A percentile compares a stretch with the other conserved stretches of the same genome.
These are phyloP conservation scores for Boletus vinaceobasis DNA, from an alignment of 768 basidiomycete genomes.

Conservation along the genomic window DNA sequence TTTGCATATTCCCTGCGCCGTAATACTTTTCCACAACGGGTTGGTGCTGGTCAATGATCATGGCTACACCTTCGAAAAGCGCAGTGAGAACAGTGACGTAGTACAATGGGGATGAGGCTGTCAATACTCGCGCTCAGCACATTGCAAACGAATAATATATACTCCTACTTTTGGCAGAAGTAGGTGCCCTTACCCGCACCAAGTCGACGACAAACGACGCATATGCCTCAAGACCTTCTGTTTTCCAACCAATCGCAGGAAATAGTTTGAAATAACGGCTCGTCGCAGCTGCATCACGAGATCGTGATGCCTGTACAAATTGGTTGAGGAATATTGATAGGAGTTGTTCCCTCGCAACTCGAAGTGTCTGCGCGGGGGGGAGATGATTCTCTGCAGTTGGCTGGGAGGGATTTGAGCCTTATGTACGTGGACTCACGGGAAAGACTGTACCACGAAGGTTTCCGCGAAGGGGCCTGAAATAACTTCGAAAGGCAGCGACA, in stretches of 20 bases:
- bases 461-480: conserved; percentile 84
- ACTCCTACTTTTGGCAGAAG: conserved; percentile 74
- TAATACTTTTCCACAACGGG: conserved; percentile 99
- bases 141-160: conserved; percentile 4
- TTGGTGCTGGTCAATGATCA: conserved; percentile 97
- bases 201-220: conserved; percentile 90
- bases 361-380: conserved; percentile 81
- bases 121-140: conserved; percentile 4
- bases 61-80: conserved; percentile 91
- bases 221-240: conserved; percentile 88
- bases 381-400: conserved; percentile 86
- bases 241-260: conserved; percentile 92
- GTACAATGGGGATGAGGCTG: conserved; percentile 90
- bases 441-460: conserved; percentile 70
- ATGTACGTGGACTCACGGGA: not conserved
- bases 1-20: conserved; percentile 81
- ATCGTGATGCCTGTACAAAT: conserved; percentile 78
- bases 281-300: conserved; percentile 80
- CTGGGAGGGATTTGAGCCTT: conserved; percentile 38
- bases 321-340: conserved; percentile 73
- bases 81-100: conserved; percentile 88
- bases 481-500: conserved; percentile 76
- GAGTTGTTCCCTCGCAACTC: conserved; percentile 68
- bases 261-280: conserved; percentile 97
- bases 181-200: conserved; percentile 72